Base-by-base conservation (phyloP, 805 yeast species). In the Saturnispora quitensis region DNA sequence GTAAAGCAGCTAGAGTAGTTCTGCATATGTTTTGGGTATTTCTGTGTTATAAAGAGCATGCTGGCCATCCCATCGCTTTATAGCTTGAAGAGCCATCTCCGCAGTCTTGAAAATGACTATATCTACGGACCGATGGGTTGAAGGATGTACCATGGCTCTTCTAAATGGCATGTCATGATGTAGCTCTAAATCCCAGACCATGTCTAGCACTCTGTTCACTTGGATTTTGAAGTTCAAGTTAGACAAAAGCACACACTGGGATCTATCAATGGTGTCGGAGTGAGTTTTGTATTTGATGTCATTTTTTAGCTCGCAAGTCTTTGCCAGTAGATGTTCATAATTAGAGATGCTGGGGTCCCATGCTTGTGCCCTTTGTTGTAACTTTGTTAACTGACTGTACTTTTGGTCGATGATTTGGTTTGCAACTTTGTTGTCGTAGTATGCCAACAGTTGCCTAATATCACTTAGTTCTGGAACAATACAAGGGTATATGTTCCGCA, bases 131-230 rank as follows among this genome's bases (percentile, higher is more conserved):
- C 42, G 28, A 6, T 15, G 36, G 25, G 47, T 49, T 1, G 47
- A 17, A 15, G 25, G 25, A n/a, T 49, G 40, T 12, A 43, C 13
- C 24, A 24, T 17, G 7, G 10, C 24, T 18, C 51, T 28, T 17
- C 52, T 24, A 8, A 33, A 13, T 5, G 52, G 52, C 13, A 8
- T 38, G 3, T 3, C 12, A 13, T 18, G 10, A 24, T 50, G 45
- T n/a, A 50, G 28, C 18, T 50, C 33, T 3, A 50, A 31, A 27
- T 50, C 52, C 52, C 52, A 50, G 13, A 50, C 44, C 9, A 20
- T 27, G 17, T 33, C 38, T 31, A 35, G 13, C 8, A 50, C 25
- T 6, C 51, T 18, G n/a, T 20, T 7, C 5, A 12, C 17, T 25
- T 20, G 33, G n/a, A 50, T 9, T 36, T 36, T 50, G 38, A 24